Conservation (phyloP, 2,329 filamentous ascomycete species). For the Ceratocystis albifundus region DNA sequence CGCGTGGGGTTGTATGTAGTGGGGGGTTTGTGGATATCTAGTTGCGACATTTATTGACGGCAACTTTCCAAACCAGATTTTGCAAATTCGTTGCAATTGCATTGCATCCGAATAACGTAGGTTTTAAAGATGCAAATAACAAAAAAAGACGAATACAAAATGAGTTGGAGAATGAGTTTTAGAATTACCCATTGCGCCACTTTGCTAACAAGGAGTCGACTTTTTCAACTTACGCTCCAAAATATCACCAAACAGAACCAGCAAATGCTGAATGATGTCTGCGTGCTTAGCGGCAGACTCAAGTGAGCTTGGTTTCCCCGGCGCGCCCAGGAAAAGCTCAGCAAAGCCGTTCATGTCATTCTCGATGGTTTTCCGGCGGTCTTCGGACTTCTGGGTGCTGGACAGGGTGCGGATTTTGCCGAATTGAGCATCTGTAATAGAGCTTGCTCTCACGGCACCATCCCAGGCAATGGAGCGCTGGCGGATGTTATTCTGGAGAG, state of each 20-base stretch:
- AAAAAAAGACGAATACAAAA: background rate
- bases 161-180: constrained; percentile 6
- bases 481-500: constrained; percentile 93
- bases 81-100: background rate
- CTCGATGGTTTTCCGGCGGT: constrained; percentile 72
- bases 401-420: constrained; percentile 94
- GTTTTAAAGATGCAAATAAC: background rate
- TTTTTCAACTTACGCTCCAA: constrained; percentile 56
- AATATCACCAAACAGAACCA: constrained; percentile 78
- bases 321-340: constrained; percentile 64
- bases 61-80: background rate
- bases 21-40: constrained; percentile 4
- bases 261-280: constrained; percentile 89
- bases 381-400: constrained; percentile 78
- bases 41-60: constrained; percentile 9
- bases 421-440: constrained; percentile 85
- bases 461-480: constrained; percentile 95
- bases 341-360: constrained; percentile 69
- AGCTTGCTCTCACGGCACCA: constrained; percentile 83
- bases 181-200: constrained; percentile 4
- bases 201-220: background rate
- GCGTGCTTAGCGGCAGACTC: constrained; percentile 74
- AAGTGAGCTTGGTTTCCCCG: constrained; percentile 59
- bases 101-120: no score
- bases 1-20: background rate